Percentiles rank a stretch among this genome's conserved stretches.
These are phyloP conservation scores for Nectriaceae sp. DNA, from an alignment of 2,329 filamentous ascomycete species.

Conservation along the genomic window DNA sequence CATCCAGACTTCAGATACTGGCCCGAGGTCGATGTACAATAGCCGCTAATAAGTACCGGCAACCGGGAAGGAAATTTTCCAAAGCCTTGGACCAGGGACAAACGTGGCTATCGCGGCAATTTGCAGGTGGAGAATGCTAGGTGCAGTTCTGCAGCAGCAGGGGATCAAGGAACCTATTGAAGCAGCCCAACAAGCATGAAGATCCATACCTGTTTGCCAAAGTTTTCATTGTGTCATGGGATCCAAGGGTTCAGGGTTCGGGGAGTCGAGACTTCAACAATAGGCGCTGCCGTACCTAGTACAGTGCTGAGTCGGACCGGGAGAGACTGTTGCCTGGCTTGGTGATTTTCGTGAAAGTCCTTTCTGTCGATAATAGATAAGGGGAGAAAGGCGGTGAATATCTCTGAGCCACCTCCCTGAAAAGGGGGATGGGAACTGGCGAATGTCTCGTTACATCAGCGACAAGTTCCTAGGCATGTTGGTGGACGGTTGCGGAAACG, in stretches of 20 bases:
- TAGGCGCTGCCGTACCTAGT: too few species aligned
- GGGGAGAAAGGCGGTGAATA: too few species aligned
- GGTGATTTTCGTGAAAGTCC: too few species aligned
- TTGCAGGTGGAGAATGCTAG: background rate
- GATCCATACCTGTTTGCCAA: too few species aligned
- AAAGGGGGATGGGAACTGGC: background rate
- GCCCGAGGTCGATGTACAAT: background rate
- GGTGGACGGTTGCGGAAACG: background rate
- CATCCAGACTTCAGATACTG: too few species aligned
- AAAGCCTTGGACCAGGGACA: background rate
- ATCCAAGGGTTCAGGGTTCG: too few species aligned
- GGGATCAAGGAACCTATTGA: background rate
- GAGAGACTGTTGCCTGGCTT: too few species aligned
- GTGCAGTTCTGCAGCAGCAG: background rate
- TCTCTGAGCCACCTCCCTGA: too few species aligned
- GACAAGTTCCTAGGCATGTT: background rate
- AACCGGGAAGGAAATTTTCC: conserved; percentile 1
- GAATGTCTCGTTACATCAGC: background rate
- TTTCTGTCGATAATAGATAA: too few species aligned
- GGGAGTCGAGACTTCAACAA: too few species aligned
- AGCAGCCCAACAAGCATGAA: too few species aligned
- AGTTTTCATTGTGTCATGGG: background rate
- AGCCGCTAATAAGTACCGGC: background rate
- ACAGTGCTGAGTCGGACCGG: too few species aligned
- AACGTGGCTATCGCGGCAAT: conserved; percentile 1